These are phyloP conservation scores for Wickerhamiella cacticola DNA, from an alignment of 805 yeast species.

Conservation along the genomic window DNA sequence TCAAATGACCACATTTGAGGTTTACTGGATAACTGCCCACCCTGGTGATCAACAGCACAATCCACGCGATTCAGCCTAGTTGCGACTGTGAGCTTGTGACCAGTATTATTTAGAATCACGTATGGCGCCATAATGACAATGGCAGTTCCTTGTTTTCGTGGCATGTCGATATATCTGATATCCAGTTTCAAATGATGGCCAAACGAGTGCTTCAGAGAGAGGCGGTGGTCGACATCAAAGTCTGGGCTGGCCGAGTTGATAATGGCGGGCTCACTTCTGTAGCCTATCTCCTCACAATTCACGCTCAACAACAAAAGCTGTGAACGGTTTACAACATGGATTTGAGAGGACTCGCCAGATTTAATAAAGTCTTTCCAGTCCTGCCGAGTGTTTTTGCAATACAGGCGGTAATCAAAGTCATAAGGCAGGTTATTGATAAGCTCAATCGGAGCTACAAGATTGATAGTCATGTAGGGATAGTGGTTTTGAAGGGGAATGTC, in stretches of 20 bases:
- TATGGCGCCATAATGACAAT: slow-evolving; percentile 68
- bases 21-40: slow-evolving; percentile 14
- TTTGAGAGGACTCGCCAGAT: slow-evolving; percentile 55
- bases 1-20: slow-evolving; percentile 85
- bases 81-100: slow-evolving; percentile 45
- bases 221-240: slow-evolving; percentile 42
- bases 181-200: slow-evolving; percentile 57
- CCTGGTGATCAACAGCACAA: slow-evolving; percentile 25
- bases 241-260: slow-evolving; percentile 39
- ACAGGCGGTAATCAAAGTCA: slow-evolving; percentile 61
- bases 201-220: slow-evolving; percentile 39
- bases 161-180: slow-evolving; percentile 43
- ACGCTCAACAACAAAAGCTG: slow-evolving; percentile 63
- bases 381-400: slow-evolving; percentile 56
- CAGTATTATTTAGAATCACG: slow-evolving; percentile 69
- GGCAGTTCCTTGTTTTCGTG: slow-evolving; percentile 19
- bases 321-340: slow-evolving; percentile 69
- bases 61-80: slow-evolving; percentile 43
- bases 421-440: slow-evolving; percentile 76
- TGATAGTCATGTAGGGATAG: slow-evolving; percentile 74
- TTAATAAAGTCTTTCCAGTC: slow-evolving; percentile 54
- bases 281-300: slow-evolving; percentile 40
- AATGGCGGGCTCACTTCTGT: slow-evolving; percentile 61
- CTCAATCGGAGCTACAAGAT: slow-evolving; percentile 74
- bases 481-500: slow-evolving; percentile 60